Evolutionary conservation across 129 eudicot genomes (phyloP).

Genomic region (Centrapalus pauciflorus): DNA sequence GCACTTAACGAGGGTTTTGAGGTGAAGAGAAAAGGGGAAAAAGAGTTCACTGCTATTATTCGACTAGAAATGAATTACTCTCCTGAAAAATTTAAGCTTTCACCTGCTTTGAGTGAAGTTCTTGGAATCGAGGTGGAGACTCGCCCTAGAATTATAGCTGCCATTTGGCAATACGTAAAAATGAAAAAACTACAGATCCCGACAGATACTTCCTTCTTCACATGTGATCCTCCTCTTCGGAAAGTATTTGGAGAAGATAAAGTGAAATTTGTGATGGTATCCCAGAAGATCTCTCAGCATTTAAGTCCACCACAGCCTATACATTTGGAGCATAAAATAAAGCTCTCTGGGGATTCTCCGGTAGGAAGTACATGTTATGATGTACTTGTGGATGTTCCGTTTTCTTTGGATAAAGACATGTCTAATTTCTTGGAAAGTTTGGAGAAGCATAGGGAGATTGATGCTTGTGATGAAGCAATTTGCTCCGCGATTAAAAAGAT

Average conservation of each 20-base stretch:
- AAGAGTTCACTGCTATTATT: constrained; percentile 80
- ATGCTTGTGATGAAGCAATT: constrained; percentile 74
- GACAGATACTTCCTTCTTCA: constrained; percentile 64
- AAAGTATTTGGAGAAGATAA: constrained; percentile 87
- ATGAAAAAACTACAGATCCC: constrained; percentile 62
- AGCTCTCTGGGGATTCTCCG: constrained; percentile 67
- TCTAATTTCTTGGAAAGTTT: constrained; percentile 55
- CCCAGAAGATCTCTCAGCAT: constrained; percentile 61
- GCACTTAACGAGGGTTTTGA: constrained; percentile 80
- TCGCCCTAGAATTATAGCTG: constrained; percentile 60
- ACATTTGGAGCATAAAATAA: constrained; percentile 78
- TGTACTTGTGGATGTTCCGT: constrained; percentile 84
- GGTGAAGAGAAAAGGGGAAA: constrained; percentile 86
- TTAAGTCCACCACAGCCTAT: constrained; percentile 68
- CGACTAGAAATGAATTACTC: constrained; percentile 79
- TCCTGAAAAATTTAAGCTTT: constrained; percentile 76
- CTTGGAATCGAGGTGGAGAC: constrained; percentile 87
- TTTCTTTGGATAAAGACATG: constrained; percentile 61
- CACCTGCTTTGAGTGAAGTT: constrained; percentile 59
- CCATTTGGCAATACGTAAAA: constrained; percentile 92
- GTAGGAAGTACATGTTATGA: constrained; percentile 79
- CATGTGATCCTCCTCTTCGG: constrained; percentile 74
- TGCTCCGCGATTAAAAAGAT: constrained; percentile 74
- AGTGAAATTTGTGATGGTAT: constrained; percentile 60
- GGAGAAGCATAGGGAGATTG: constrained; percentile 72